Base-by-base conservation (phyloP, 2,329 filamentous ascomycete genomes). In the Trichoderma sp. region DNA sequence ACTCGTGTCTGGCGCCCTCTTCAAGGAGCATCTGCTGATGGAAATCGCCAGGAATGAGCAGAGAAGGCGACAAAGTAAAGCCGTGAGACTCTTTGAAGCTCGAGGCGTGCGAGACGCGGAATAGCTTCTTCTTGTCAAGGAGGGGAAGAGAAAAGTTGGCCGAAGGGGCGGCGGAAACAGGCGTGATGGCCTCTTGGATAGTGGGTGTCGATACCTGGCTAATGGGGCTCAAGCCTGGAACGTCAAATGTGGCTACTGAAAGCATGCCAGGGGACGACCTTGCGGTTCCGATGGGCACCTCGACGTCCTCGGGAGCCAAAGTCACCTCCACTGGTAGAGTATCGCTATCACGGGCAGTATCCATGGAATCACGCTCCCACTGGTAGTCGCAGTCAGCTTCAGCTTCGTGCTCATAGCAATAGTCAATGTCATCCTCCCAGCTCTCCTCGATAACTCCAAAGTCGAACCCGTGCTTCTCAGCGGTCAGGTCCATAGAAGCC, bases 361-460 rank as follows among this genome's bases (percentile, higher is more conserved):
- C 90, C 71, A 89, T 79, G 0, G 90, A 92, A 3, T 87, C 84
- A 18, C 89, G 88, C 75, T 91, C 89, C 91, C 91, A 93, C 62
- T 91, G 88, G 78, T 91, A 93, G 77, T 93, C 88, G 80, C 90
- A 93, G 81, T 92, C 86, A 8, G 91, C 91, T 81, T 93, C 91
- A 14, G 88, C 90, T 78, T 91, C 91, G 78, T 93, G 90, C 78
- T 93, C 91, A 79, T 93, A 93, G 80, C 90, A 92, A 82, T 92
- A 93, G 80, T 93, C 91, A 76, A 93, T 93, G 77, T 91, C 91
- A 71, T 92, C 91, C 79, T 93, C 91, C 91, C 91, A 93, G 78
- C 85, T 91, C 78, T 88, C 87, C 83, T 83, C 27, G 81, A 78
- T n/a, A 83, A 77, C 4, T 76, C 73, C 3, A 85, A 83, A n/a